Conservation (phyloP, 768 basidiomycete species). For the Psilocybe sp. region DNA sequence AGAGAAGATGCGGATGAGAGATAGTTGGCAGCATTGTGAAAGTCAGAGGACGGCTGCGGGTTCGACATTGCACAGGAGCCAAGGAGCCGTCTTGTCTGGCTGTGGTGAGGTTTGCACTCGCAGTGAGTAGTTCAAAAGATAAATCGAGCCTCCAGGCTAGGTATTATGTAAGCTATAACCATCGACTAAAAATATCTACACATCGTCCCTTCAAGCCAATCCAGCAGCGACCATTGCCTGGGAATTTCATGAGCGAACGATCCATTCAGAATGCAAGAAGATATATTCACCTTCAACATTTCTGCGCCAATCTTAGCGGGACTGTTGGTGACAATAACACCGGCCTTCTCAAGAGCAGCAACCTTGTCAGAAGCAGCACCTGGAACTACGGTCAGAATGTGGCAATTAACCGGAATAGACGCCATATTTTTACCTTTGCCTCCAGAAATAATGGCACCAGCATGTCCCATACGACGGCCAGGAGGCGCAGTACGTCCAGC, state of each 20-base stretch:
- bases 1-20: conserved; percentile 56
- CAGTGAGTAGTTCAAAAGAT: too few relatives aligned
- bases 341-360: conserved; percentile 83
- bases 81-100: neutral
- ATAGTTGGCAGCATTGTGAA: conserved; percentile 62
- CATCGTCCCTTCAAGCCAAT: conserved; percentile 38
- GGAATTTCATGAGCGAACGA: conserved; percentile 5
- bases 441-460: conserved; percentile 96
- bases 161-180: conserved; percentile 4
- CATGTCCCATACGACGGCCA: conserved; percentile 97
- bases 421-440: conserved; percentile 71
- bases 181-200: neutral
- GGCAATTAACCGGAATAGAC: neutral
- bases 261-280: neutral
- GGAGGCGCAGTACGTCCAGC: conserved; percentile 98
- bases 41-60: conserved; percentile 29
- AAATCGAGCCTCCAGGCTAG: neutral
- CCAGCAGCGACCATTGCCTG: conserved; percentile 82
- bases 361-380: conserved; percentile 95
- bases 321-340: conserved; percentile 90
- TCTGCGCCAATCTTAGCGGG: conserved; percentile 91
- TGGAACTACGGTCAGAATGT: conserved; percentile 20
- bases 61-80: conserved; percentile 3
- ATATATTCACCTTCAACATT: conserved; percentile 77
- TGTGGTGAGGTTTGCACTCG: too few relatives aligned